These are phyloP conservation scores for Delphinella strobiligena DNA, from an alignment of 2,329 filamentous ascomycete species.

Conservation along the genomic window DNA sequence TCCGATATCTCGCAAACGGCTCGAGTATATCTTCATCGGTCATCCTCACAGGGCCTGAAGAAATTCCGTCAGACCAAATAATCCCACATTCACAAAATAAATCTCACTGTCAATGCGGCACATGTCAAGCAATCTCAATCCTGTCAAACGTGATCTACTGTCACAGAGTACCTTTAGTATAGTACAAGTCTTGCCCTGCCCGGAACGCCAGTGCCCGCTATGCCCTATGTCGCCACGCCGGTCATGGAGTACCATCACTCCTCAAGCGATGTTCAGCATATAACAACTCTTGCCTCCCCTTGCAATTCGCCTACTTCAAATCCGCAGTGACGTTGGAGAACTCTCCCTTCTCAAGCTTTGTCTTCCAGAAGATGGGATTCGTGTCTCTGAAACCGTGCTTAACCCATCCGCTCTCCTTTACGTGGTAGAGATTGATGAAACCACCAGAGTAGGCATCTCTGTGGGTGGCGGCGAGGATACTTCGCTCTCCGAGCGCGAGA, in stretches of 20 bases:
- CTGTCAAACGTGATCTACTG: not conserved
- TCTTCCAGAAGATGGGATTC: constrained; percentile 99
- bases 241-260: not conserved
- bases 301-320: constrained; percentile 39
- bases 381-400: constrained; percentile 98
- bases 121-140: not conserved
- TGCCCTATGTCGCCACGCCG: not conserved
- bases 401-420: constrained; percentile 98
- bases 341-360: constrained; percentile 95
- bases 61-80: no score
- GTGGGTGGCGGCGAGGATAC: constrained; percentile 92
- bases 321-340: constrained; percentile 88
- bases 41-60: no score
- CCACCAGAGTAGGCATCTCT: constrained; percentile 97
- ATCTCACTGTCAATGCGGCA: no score
- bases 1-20: no score
- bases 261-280: not conserved
- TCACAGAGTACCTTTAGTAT: not conserved
- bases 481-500: constrained; percentile 77
- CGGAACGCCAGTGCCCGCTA: not conserved
- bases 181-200: not conserved
- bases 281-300: not conserved
- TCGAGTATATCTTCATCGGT: no score
- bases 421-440: constrained; percentile 97
- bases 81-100: no score